Evolutionary conservation across 768 basidiomycete genomes (phyloP), one percentile per base, ranked within the genome.

Genomic region (Pholiota conissans): DNA sequence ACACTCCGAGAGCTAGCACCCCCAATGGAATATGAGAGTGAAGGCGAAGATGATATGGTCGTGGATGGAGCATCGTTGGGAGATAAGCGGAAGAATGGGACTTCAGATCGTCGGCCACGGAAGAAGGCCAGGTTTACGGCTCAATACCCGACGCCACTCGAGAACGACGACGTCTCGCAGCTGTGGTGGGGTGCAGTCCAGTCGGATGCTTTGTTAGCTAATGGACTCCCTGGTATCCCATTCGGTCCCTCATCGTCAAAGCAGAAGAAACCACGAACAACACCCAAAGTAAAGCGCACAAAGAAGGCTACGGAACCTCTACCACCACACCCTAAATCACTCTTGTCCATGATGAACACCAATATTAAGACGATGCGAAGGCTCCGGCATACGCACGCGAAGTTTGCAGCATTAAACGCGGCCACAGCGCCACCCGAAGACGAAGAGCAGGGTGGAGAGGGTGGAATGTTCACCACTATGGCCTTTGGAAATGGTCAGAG

Each of bases 141-240:
- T 13, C 78, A 61, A 62, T 76, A 68, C 68, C 74, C 67, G 32
- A 76, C 64, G 40, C 76, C 65, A 60, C 70, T 71, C 14, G 70
- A 76, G 35, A 73, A 76, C 55, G 75, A 78, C 46, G 81, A 82
- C 39, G 63, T 76, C 3, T 74, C 78, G 5, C 81, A 85, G 34
- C 69, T 87, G 5, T 93, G 91, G 91, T 93, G 91, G 91, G 77
- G 81, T 27, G 87, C 86, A 3, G 78, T 85, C 34, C 83, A 84
- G 61, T 84, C 82, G 2, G 84, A 88, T 62, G 65, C 76, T 1
- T 74, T 91, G 20, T 69, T 90, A 26, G 80, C 78, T 24, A 88
- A 86, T 57, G 89, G 87, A 9, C 73, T 91, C 24, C 89, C 88
- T 3, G 68, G 69, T 16, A 80, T 84, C 34, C 81, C 74, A 16